A percentile compares a stretch with the other conserved stretches of the same genome.
Evolutionary conservation across 192 early-diverging fungal genomes (phyloP).

Genomic region (Allomyces macrogynus): DNA sequence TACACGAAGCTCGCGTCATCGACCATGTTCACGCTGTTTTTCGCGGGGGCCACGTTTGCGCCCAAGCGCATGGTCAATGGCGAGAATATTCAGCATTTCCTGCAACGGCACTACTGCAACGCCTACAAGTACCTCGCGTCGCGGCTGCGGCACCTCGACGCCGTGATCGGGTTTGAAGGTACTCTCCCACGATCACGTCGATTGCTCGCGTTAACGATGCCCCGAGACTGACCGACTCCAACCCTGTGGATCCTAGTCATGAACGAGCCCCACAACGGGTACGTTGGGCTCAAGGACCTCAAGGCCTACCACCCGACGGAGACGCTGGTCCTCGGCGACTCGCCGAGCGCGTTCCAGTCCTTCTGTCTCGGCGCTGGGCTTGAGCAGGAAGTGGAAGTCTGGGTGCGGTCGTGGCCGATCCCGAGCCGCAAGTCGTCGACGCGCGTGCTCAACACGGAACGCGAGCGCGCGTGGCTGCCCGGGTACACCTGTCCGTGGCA

Average conservation of each 20-base stretch:
- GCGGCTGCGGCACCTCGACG: conserved; percentile 36
- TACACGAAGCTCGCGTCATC: conserved; percentile 61
- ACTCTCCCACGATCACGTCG: not conserved
- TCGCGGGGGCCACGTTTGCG: conserved; percentile 53
- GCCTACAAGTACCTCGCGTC: conserved; percentile 47
- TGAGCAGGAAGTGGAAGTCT: conserved; percentile 46
- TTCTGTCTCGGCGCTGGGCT: conserved; percentile 56
- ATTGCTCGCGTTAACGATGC: not conserved
- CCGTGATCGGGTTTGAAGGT: conserved; percentile 51
- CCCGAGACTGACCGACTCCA: too few relatives aligned
- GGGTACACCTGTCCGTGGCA: conserved; percentile 50
- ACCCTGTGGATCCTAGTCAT: conserved; percentile 19
- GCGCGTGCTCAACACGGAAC: conserved; percentile 31
- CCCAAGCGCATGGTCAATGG: conserved; percentile 42
- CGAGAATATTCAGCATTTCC: conserved; percentile 37
- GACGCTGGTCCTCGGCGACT: conserved; percentile 48
- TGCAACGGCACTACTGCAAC: conserved; percentile 43
- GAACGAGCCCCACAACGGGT: conserved; percentile 54
- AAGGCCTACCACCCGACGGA: conserved; percentile 36
- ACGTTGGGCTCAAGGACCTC: conserved; percentile 42
- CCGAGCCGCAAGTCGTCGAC: conserved; percentile 36
- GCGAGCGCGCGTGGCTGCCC: conserved; percentile 37
- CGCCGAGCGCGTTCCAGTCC: conserved; percentile 46
- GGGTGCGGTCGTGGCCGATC: conserved; percentile 54
- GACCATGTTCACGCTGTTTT: conserved; percentile 74